These are phyloP conservation scores for Beauveria rudraprayagi DNA, from an alignment of 2,329 filamentous ascomycete genomes.

Conservation along the genomic window DNA sequence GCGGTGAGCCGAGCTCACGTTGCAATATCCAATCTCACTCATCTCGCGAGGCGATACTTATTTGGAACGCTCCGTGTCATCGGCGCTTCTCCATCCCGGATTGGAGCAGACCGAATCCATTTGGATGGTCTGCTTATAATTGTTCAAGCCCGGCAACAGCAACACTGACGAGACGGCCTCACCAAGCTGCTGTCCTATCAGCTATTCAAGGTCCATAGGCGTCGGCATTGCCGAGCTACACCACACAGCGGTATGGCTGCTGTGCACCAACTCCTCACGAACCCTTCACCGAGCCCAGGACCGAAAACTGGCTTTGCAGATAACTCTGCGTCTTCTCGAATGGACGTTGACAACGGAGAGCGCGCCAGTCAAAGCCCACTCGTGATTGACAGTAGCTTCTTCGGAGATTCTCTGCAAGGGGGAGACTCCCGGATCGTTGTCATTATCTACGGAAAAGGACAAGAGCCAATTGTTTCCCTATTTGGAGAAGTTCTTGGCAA, in stretches of 20 bases:
- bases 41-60: neutral
- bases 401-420: conserved; percentile 38
- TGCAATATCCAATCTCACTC: neutral
- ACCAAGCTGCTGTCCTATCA: neutral
- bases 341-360: conserved; percentile 31
- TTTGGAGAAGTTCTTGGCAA: conserved; percentile 77
- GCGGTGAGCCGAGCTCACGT: neutral
- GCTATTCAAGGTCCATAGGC: neutral
- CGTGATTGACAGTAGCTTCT: conserved; percentile 29
- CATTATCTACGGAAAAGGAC: conserved; percentile 61
- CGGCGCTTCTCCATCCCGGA: neutral
- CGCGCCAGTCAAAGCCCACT: conserved; percentile 26
- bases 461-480: conserved; percentile 65
- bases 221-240: neutral
- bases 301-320: conserved; percentile 19
- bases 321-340: conserved; percentile 10
- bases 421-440: conserved; percentile 54
- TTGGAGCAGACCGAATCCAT: neutral
- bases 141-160: neutral
- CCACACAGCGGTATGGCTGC: conserved; percentile 25
- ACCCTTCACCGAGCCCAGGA: conserved; percentile 24
- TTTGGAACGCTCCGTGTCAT: neutral
- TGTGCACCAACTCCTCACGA: conserved; percentile 29
- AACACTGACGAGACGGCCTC: neutral
- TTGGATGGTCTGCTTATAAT: neutral